Percentiles rank a stretch among this genome's conserved stretches.
These are phyloP conservation scores for Hibiscus syriacus DNA, from an alignment of 345 rosid genomes.

Conservation along the genomic window DNA sequence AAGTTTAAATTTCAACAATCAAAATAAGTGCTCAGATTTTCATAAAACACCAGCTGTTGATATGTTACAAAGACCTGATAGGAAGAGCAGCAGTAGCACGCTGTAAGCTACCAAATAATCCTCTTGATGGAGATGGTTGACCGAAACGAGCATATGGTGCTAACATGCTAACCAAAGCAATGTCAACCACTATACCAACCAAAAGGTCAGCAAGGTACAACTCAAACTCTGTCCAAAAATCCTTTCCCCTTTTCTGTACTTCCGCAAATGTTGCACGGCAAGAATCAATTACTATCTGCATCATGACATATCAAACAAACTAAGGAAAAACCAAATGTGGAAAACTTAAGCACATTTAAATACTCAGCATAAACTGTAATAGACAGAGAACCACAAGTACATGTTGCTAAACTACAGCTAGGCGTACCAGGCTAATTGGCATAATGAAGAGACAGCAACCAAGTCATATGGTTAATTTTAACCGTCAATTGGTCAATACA, in stretches of 20 bases:
- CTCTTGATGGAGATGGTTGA: conserved; percentile 51
- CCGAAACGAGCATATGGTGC: conserved; percentile 93
- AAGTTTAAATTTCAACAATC: not conserved
- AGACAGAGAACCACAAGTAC: not conserved
- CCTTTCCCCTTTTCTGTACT: conserved; percentile 79
- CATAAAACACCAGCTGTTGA: too few relatives aligned
- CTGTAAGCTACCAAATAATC: conserved; percentile 48
- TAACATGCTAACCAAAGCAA: conserved; percentile 86
- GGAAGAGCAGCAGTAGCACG: conserved; percentile 75
- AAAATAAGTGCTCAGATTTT: not conserved
- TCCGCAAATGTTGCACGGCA: conserved; percentile 93
- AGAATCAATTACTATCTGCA: conserved; percentile 81
- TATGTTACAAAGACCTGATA: conserved; percentile 32
- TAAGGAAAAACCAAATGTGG: not conserved
- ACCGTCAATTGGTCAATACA: too few relatives aligned
- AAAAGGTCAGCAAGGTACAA: conserved; percentile 81
- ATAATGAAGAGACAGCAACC: too few relatives aligned
- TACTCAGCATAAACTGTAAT: not conserved
- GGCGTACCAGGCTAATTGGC: too few relatives aligned
- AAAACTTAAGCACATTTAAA: not conserved
- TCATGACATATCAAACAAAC: not conserved
- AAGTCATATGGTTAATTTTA: too few relatives aligned
- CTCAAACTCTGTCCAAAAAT: conserved; percentile 95
- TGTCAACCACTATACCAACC: conserved; percentile 74
- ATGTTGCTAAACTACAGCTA: too few relatives aligned